Evolutionary conservation across 345 rosid genomes (phyloP).

Genomic region (Mercurialis annua): DNA sequence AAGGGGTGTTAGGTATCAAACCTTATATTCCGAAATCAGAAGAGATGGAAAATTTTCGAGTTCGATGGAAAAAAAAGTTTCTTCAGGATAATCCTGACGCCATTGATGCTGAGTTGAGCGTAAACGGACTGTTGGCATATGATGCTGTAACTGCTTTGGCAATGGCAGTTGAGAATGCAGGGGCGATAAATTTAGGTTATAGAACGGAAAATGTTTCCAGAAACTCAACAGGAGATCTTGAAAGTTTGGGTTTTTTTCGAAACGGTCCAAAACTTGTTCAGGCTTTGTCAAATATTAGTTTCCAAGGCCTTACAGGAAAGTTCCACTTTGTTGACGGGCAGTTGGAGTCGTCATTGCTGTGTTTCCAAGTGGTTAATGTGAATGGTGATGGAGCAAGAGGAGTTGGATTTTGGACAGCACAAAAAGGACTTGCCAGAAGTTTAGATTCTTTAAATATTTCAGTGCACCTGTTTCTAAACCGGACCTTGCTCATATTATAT

Average conservation of each 20-base stretch:
- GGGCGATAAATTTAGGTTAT: slow-evolving; percentile 1
- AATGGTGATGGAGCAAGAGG: slow-evolving; percentile 10
- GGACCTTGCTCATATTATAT: too few species aligned
- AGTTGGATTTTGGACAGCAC: slow-evolving; percentile 37
- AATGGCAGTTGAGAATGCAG: slow-evolving; percentile 28
- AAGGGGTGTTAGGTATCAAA: slow-evolving; percentile 34
- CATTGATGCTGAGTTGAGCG: slow-evolving; percentile 10
- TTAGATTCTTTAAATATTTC: slow-evolving; percentile 16
- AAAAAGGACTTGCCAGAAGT: slow-evolving; percentile 7
- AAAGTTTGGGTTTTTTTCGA: slow-evolving; percentile 13
- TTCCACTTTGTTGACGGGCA: slow-evolving; percentile 25
- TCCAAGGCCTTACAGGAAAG: slow-evolving; percentile 26
- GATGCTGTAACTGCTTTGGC: slow-evolving; percentile 40
- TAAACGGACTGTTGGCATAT: slow-evolving; percentile 35
- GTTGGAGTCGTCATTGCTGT: slow-evolving; percentile 16
- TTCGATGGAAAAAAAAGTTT: slow-evolving; percentile 27
- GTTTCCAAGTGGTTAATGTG: slow-evolving; percentile 37
- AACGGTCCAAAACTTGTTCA: background rate
- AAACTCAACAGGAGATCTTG: slow-evolving; percentile 14
- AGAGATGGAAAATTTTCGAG: slow-evolving; percentile 17
- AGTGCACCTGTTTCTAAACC: slow-evolving; percentile 14
- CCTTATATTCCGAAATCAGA: slow-evolving; percentile 22
- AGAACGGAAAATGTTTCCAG: background rate
- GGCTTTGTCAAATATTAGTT: slow-evolving; percentile 13
- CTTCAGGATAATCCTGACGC: slow-evolving; percentile 18